Base-by-base conservation (phyloP, 2,329 filamentous ascomycete species). In the Iodosphaeria phyllophila region DNA sequence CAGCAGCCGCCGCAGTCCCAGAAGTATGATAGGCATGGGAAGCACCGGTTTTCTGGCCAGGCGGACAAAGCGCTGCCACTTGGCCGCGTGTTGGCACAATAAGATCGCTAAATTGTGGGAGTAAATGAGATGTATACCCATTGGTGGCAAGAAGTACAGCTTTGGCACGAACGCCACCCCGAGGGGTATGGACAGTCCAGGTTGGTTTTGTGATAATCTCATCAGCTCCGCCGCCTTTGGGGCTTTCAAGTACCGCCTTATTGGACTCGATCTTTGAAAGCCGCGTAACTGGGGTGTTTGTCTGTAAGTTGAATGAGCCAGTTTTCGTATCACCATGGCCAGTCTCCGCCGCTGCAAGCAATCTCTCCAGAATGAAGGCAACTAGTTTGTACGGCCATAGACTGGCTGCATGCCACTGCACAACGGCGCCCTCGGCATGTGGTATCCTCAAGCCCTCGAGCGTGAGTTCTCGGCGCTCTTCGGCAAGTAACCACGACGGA, bases 311-410 rank as follows among this genome's bases (percentile, higher is more conserved):
- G 39, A 83, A 69, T n/a, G n/a, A n/a, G n/a, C n/a, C n/a, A n/a
- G n/a, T n/a, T n/a, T n/a, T n/a, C n/a, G n/a, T n/a, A n/a, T n/a
- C n/a, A n/a, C n/a, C n/a, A 42, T 48, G 2, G 46, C 44, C 11
- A 54, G 33, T 29, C 45, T 40, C 25, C 34, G 35, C 15, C 28
- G 33, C 29, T 3, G 34, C 32, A 1, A 67, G 39, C 0, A 79
- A 58, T 6, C 53, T 46, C 41, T 78, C 67, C 1, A 92, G 51
- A 1, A 84, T 58, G 48, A 70, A 74, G 1, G 69, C 56, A 2
- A 92, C 71, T 11, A 91, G 63, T 49, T 89, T 91, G 47, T 91
- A 92, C 0, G 82, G 82, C 76, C 76, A 84, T 22, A 80, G 43
- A 35, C 68, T 69, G 0, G 71, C 76, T 0, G 78, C 77, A 20